Conservation (phyloP, 2,329 filamentous ascomycete species). For the Trichoderma hamatum region DNA sequence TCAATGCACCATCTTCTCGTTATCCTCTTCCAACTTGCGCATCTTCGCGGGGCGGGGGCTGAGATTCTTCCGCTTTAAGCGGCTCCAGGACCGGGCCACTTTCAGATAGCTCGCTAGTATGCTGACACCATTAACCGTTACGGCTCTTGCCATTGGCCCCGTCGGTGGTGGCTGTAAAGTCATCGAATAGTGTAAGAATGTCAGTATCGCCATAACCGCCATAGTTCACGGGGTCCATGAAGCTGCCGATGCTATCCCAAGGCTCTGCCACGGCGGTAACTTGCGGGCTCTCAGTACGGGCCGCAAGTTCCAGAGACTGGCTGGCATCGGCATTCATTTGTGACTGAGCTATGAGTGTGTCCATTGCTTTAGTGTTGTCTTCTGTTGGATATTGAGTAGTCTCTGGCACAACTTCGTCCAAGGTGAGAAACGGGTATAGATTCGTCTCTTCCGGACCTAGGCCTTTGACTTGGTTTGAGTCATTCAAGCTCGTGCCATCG, state of each 20-base stretch:
- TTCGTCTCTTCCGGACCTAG: neutral
- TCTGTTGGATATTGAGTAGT: neutral
- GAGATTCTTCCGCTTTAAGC: slow-evolving; percentile 12
- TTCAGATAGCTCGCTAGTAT: neutral
- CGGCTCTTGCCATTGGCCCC: neutral
- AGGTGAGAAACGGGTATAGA: neutral
- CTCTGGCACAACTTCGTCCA: neutral
- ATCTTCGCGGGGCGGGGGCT: neutral
- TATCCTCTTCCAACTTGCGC: neutral
- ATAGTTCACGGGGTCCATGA: neutral
- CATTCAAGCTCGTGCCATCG: neutral
- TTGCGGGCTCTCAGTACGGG: neutral
- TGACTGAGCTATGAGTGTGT: neutral
- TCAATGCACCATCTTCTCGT: neutral
- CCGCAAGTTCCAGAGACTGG: neutral
- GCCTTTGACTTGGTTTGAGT: neutral
- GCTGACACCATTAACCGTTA: neutral
- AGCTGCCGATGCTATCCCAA: neutral
- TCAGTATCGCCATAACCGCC: neutral
- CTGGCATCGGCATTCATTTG: neutral
- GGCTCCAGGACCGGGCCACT: neutral
- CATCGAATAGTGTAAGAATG: neutral
- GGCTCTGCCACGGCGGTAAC: neutral
- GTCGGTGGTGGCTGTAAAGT: neutral
- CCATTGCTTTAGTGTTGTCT: neutral